Percentiles rank a stretch among this genome's conserved stretches.
These are phyloP conservation scores for Verticillium albo-atrum DNA, from an alignment of 2,329 filamentous ascomycete species.

Conservation along the genomic window DNA sequence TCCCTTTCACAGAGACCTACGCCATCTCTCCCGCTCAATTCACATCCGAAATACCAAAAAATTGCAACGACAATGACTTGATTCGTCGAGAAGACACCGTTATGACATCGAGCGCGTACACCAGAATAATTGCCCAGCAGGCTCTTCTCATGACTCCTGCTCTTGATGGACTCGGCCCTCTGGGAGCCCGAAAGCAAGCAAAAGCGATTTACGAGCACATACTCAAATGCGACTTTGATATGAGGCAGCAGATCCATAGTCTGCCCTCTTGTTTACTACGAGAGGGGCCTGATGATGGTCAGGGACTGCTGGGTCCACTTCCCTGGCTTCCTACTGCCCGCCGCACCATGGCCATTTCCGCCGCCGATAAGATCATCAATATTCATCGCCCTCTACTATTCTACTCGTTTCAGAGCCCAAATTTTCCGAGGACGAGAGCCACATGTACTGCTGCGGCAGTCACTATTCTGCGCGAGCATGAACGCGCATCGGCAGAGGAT, in stretches of 20 bases:
- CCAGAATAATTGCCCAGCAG: constrained; percentile 20
- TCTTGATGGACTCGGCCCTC: constrained; percentile 25
- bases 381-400: constrained; percentile 30
- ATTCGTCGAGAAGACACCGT: constrained; percentile 3
- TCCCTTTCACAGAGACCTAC: constrained; percentile 31
- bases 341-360: constrained; percentile 29
- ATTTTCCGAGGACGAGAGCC: constrained; percentile 22
- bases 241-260: constrained; percentile 14
- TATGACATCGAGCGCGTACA: constrained; percentile 17
- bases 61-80: constrained; percentile 24
- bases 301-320: background rate
- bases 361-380: constrained; percentile 34
- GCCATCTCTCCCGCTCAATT: constrained; percentile 23
- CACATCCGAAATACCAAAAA: constrained; percentile 22
- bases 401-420: constrained; percentile 20
- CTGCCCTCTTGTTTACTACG: constrained; percentile 26
- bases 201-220: constrained; percentile 26
- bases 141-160: constrained; percentile 23
- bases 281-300: constrained; percentile 11
- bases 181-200: constrained; percentile 16
- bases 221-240: constrained; percentile 23
- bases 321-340: constrained; percentile 28
- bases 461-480: constrained; percentile 25
- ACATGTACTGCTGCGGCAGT: constrained; percentile 29
- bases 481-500: constrained; percentile 11